Percentiles rank a stretch among this genome's conserved stretches.
Conservation (phyloP, 1,139 yeast genomes). For the Geotrichum aggregatum region DNA sequence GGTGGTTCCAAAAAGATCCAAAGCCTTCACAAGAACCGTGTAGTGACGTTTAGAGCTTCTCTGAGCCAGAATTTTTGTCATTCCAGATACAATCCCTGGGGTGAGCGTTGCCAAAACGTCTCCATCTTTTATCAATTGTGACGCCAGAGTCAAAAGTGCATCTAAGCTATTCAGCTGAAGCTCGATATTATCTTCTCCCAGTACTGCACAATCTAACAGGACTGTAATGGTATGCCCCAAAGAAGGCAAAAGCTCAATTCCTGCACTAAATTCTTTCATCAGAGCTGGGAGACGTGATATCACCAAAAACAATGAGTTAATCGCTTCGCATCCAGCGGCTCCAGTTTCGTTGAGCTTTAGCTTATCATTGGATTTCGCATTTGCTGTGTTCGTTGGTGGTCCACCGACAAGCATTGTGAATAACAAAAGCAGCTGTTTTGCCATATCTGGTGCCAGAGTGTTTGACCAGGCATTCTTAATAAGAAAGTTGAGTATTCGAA, state of each 20-base stretch:
- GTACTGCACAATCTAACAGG: slow-evolving; percentile 40
- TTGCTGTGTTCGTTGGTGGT: slow-evolving; percentile 31
- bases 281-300: slow-evolving; percentile 25
- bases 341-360: slow-evolving; percentile 40
- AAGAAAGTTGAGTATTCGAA: slow-evolving; percentile 44
- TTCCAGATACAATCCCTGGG: slow-evolving; percentile 54
- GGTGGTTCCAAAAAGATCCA: slow-evolving; percentile 39
- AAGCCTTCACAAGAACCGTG: slow-evolving; percentile 39
- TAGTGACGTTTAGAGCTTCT: slow-evolving; percentile 43
- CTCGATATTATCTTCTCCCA: slow-evolving; percentile 29
- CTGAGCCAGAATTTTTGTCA: slow-evolving; percentile 44
- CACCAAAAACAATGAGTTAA: slow-evolving; percentile 39
- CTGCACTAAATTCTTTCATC: slow-evolving; percentile 13
- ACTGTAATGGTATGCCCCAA: slow-evolving; percentile 49
- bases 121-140: slow-evolving; percentile 40
- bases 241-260: slow-evolving; percentile 39
- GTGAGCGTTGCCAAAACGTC: slow-evolving; percentile 51
- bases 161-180: slow-evolving; percentile 33
- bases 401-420: slow-evolving; percentile 48
- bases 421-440: slow-evolving; percentile 50
- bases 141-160: slow-evolving; percentile 38
- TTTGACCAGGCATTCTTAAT: slow-evolving; percentile 49
- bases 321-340: slow-evolving; percentile 43
- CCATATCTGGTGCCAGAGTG: slow-evolving; percentile 41
- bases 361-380: slow-evolving; percentile 24